Base-by-base conservation (phyloP, 179 eudicot species). In the Vitellaria paradoxa region DNA sequence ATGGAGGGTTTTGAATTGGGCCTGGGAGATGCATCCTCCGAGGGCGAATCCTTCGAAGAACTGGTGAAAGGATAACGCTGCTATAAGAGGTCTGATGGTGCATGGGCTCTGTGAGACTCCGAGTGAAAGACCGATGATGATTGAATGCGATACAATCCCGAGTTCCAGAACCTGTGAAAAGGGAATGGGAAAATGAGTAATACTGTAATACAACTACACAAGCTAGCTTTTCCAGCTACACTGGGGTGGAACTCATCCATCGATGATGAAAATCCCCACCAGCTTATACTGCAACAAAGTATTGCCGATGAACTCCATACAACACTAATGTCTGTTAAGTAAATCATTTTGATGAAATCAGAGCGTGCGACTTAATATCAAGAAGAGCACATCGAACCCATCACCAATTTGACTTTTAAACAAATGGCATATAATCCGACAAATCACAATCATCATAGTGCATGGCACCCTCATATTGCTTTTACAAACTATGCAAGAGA, bases 21-120 rank as follows among this genome's bases (percentile, higher is more conserved):
- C 98, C 76, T 89, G 89, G 7, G 93, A 84, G 62, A 89, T 89
- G 86, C 93, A 88, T 56, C 93, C 93, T 15, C 91, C 93, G 0
- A 89, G 83, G 0, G 93, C 93, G 80, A 89, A 89, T 1, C 93
- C 93, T 81, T 89, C 91, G 45, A 89, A 89, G 88, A 89, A 89
- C 56, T 89, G 93, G 47, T 89, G 93, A 82, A 88, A 87, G 20
- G 93, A 86, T 66, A 89, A 70, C 0, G 91, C 93, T 0, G 81
- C 93, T 0, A 89, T 82, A 18, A 89, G 77, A 64, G 93, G 91
- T 67, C 87, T 72, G 52, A 89, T 85, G 13, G 91, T 83, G 47
- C 93, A 89, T 0, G 91, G 93, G 76, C 89, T 87, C 69, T 85
- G 89, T 14, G 93, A 89, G 6, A 89, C 91, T 59, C 93, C 93